phyloP scores from a whole-genome alignment of 192 early-diverging fungal genomes.

The Geranomyces variabilis region DNA sequence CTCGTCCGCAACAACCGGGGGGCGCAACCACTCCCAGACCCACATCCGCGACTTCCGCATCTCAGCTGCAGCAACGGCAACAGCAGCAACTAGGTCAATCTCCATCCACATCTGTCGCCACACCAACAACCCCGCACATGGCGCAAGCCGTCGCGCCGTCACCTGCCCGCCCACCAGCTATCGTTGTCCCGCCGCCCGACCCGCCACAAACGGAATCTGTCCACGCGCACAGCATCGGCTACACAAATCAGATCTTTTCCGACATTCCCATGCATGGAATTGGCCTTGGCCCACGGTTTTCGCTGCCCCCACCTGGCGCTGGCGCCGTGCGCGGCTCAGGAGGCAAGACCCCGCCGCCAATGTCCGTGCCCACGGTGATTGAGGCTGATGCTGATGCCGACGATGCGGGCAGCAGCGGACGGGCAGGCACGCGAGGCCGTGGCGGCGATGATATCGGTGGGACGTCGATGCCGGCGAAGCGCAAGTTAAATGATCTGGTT shows the following conservation, averaged over 20 bases:
- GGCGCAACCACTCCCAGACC: neutral
- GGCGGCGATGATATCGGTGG: neutral
- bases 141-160: neutral
- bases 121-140: neutral
- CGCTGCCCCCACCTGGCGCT: neutral
- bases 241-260: conserved; percentile 12
- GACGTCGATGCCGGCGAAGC: conserved; percentile 4
- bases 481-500: conserved; percentile 28
- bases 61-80: conserved; percentile 15
- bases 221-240: conserved; percentile 5
- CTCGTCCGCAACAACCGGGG: neutral
- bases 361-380: neutral
- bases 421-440: neutral
- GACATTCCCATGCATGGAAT: conserved; percentile 18
- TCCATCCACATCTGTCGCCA: conserved; percentile 6
- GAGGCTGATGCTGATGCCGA: neutral
- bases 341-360: conserved; percentile 7
- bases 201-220: conserved; percentile 3
- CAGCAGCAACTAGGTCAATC: conserved; percentile 19
- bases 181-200: neutral
- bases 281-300: conserved; percentile 9
- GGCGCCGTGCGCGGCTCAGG: neutral
- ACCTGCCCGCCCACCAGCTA: neutral
- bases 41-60: neutral
- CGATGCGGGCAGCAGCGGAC: neutral